A percentile compares a stretch with the other conserved stretches of the same genome.
Evolutionary conservation across 2,329 filamentous ascomycete genomes (phyloP).

Genomic region (Aspergillus transmontanensis): DNA sequence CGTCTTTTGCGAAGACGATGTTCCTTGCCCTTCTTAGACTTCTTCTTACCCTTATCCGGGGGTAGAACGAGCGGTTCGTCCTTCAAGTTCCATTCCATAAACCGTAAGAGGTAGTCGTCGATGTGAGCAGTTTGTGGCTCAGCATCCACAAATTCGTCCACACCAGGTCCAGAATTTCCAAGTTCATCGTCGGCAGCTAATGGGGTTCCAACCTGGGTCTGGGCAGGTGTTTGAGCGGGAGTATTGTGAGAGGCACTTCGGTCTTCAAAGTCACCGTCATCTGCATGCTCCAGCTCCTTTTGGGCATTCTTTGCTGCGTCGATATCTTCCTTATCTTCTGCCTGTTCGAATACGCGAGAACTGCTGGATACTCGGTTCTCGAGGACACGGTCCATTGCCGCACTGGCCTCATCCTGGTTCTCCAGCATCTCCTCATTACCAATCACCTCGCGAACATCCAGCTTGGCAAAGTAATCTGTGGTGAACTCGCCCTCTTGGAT

Average conservation of each 20-base stretch:
- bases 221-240: conserved; percentile 36
- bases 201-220: conserved; percentile 38
- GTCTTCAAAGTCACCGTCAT: conserved; percentile 84
- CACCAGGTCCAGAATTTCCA: conserved; percentile 18
- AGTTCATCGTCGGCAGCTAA: conserved; percentile 41
- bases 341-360: conserved; percentile 77
- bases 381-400: conserved; percentile 83
- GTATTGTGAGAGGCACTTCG: conserved; percentile 43
- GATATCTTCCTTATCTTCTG: conserved; percentile 90
- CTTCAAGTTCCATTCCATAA: conserved; percentile 63
- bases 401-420: conserved; percentile 71
- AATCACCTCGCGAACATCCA: conserved; percentile 69
- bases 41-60: conserved; percentile 52
- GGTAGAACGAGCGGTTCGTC: conserved; percentile 53
- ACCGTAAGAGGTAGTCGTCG: conserved; percentile 74
- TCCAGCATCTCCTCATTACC: conserved; percentile 59
- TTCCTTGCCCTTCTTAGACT: conserved; percentile 50
- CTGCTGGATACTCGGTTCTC: conserved; percentile 67
- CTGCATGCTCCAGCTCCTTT: conserved; percentile 80
- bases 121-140: conserved; percentile 60
- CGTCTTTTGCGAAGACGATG: conserved; percentile 45
- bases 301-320: conserved; percentile 83
- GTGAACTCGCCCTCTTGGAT: conserved; percentile 99
- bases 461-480: conserved; percentile 89
- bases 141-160: conserved; percentile 34